Evolutionary conservation across 331 rosid species (phyloP).

Genomic region (Rhamnella rubrinervis): DNA sequence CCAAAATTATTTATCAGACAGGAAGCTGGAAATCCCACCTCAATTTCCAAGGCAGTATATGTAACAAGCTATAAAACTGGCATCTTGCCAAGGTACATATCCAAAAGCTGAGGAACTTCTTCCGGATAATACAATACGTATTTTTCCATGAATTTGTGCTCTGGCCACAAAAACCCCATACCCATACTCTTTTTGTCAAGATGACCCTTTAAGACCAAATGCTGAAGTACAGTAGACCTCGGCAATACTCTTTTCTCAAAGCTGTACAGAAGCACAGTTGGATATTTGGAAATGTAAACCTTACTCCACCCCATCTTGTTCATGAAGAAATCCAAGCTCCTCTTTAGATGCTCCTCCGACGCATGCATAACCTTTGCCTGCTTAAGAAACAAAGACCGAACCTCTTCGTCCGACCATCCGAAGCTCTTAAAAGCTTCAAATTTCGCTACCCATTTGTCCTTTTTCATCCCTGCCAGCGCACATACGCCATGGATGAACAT

Average conservation of each 20-base stretch:
- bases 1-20: neutral
- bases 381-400: conserved; percentile 17
- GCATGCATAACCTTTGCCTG: conserved; percentile 15
- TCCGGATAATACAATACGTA: conserved; percentile 9
- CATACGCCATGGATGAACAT: conserved; percentile 23
- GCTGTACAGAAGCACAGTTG: conserved; percentile 1
- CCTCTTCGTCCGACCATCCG: conserved; percentile 33
- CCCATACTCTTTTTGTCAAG: conserved; percentile 11
- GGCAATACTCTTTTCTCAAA: conserved; percentile 26
- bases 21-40: neutral
- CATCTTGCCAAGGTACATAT: conserved; percentile 17
- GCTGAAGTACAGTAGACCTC: conserved; percentile 14
- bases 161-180: neutral
- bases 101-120: conserved; percentile 3
- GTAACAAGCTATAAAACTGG: neutral
- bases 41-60: neutral
- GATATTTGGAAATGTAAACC: conserved; percentile 9
- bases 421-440: conserved; percentile 18
- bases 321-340: conserved; percentile 12
- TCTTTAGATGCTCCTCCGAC: conserved; percentile 15
- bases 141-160: conserved; percentile 11
- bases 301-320: conserved; percentile 13
- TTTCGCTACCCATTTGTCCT: conserved; percentile 26
- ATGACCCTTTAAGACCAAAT: conserved; percentile 12
- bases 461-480: conserved; percentile 15